Evolutionary conservation across 1,284 basidiomycete genomes (phyloP), one percentile per base, ranked within the genome.

Genomic region (Microbotryum saponariae): DNA sequence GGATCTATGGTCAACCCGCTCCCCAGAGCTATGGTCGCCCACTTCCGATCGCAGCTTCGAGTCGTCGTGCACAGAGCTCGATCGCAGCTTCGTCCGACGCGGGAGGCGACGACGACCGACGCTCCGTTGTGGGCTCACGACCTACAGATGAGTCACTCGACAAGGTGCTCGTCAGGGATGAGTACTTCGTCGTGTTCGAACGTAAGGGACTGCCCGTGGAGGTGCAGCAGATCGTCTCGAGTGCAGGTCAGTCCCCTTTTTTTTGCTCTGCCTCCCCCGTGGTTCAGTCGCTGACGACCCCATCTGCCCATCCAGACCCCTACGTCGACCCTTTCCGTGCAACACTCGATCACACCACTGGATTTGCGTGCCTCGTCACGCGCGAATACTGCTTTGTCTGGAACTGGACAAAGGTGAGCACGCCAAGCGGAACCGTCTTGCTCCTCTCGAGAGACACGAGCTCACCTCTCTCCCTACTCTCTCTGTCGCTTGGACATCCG

Each of bases 331-430:
- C 74, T 0, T 71, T 76, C 21, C 56, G 72, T 20, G 77, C 73
- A 0, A 64, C 73, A 20, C 58, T 78, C 7, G 77, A 78, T 56
- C 58, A 70, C 1, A 51, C 60, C 4, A 72, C 73, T 4, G 78
- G 78, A 1, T 78, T 76, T 53, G 78, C 77, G 0, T 73, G 74
- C 53, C 74, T 78, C 9, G 57, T 75, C 12, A 74, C 71, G 2
- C 67, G 71, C 6, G 64, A 69, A 9, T 51, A 60, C 25, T 75
- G 75, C 58, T 73, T 74, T 48, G 75, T 76, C 3, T 79, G 78
- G 78, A 78, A 78, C 63, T 78, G 76, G 64, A 64, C 72, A 12
- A 77, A 74, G 59, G 76, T 75, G 29, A 20, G 66, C 29, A 14
- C 25, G 5, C 52, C 7, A 6, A n/a, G 27, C n/a, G 21, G 18